Evolutionary conservation across 352 stramenopile species (phyloP).

Genomic region (Paralagenidium karlingii): DNA sequence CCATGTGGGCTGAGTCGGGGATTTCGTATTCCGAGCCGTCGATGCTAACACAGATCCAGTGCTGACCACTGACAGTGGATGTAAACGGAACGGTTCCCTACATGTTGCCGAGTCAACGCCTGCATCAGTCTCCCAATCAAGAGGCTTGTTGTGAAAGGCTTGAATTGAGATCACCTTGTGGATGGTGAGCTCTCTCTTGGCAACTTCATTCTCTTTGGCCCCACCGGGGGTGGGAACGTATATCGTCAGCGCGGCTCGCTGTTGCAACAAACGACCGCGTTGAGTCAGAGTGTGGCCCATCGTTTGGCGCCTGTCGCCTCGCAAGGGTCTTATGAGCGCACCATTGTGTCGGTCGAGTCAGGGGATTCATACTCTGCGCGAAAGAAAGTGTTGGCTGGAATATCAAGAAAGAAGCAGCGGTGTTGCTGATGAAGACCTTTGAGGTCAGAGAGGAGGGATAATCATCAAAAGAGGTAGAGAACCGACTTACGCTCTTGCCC

Average conservation of each 20-base stretch:
- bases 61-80: slow-evolving; percentile 40
- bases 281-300: no score
- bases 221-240: slow-evolving; percentile 31
- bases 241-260: slow-evolving; percentile 54
- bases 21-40: slow-evolving; percentile 52
- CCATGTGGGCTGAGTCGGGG: slow-evolving; percentile 46
- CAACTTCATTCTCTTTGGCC: slow-evolving; percentile 24
- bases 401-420: slow-evolving; percentile 69
- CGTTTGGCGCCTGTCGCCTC: not conserved
- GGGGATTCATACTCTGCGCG: slow-evolving; percentile 75
- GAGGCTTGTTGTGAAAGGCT: not conserved
- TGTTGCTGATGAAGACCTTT: no score
- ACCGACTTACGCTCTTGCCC: no score
- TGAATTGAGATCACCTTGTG: slow-evolving; percentile 20
- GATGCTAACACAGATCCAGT: slow-evolving; percentile 65
- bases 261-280: not conserved
- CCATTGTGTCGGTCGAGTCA: slow-evolving; percentile 69
- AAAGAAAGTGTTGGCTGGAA: slow-evolving; percentile 63
- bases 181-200: slow-evolving; percentile 42
- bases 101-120: slow-evolving; percentile 3
- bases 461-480: no score
- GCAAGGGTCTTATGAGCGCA: slow-evolving; percentile 3
- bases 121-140: not conserved
- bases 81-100: slow-evolving; percentile 59
- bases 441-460: no score